Percentiles rank a stretch among this genome's conserved stretches.
These are phyloP conservation scores for Candida tropicalis DNA, from an alignment of 1,139 yeast genomes.

Conservation along the genomic window DNA sequence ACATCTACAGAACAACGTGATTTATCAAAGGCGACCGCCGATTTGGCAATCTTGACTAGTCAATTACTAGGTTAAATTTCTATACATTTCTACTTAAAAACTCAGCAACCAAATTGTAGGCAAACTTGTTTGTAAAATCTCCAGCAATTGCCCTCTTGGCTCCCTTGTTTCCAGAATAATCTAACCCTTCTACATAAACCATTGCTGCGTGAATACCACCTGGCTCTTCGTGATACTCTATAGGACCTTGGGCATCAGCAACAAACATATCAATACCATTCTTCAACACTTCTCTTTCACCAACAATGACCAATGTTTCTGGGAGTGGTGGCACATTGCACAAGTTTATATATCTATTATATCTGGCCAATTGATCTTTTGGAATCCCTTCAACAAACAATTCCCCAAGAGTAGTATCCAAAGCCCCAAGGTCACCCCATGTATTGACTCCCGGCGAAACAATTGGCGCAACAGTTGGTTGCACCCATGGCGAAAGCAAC, in stretches of 20 bases:
- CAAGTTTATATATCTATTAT: slow-evolving; percentile 32
- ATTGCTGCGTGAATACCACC: slow-evolving; percentile 37
- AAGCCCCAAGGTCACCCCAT: slow-evolving; percentile 38
- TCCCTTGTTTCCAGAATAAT: slow-evolving; percentile 27
- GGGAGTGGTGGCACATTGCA: slow-evolving; percentile 29
- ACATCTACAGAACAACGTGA: too few relatives aligned
- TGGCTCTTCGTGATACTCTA: slow-evolving; percentile 27
- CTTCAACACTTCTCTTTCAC: slow-evolving; percentile 41
- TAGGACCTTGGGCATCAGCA: slow-evolving; percentile 20
- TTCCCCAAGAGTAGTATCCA: slow-evolving; percentile 29
- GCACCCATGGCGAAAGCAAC: slow-evolving; percentile 48
- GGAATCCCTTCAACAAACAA: slow-evolving; percentile 29
- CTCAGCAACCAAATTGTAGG: slow-evolving; percentile 13
- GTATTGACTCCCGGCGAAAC: slow-evolving; percentile 22
- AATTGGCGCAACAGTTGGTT: slow-evolving; percentile 19
- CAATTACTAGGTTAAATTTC: neutral
- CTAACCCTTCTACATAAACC: slow-evolving; percentile 35
- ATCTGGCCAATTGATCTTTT: slow-evolving; percentile 17
- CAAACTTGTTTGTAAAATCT: slow-evolving; percentile 30
- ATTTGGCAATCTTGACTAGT: neutral
- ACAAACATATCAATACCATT: slow-evolving; percentile 28
- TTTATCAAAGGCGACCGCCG: neutral
- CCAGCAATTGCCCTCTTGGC: slow-evolving; percentile 28
- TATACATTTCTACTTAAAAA: slow-evolving; percentile 12
- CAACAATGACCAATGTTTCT: slow-evolving; percentile 33